Evolutionary conservation across 2,329 filamentous ascomycete species (phyloP), one percentile per base, ranked within the genome.

Genomic region (Aspergillus tamarii): DNA sequence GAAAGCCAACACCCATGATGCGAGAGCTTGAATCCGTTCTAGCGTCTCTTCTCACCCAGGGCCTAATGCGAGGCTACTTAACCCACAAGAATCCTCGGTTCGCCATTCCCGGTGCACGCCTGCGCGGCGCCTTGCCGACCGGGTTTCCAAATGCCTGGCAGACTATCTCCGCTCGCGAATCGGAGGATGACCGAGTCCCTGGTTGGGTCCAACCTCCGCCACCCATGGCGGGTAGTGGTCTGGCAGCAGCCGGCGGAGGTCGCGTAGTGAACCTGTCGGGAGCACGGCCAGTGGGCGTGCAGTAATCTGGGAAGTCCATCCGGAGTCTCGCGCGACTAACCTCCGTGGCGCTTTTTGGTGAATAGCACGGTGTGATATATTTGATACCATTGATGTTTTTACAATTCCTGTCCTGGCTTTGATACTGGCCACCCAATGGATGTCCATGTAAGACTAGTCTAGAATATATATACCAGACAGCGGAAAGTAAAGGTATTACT

Each of bases 31-130:
- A 97, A 78, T 88, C 88, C 52, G 88, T 92, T 56, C 84, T 96
- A 14, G 87, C 91, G 0, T 89, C 89, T 12, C 84, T 97, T 14
- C 86, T 96, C 23, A 88, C 91, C 57, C 92, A 96, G 77, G 92
- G 91, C 0, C 82, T 97, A 28, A 83, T 97, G 74, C 88, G 90
- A 69, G 94, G 94, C 1, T 97, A 94, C 73, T 85, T 97, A 32
- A 91, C 91, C 19, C 92, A 96, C 72, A 86, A 86, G 30, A 88
- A 89, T 72, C 85, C 86, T 50, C 89, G 91, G 56, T 93, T 97
- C 72, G 93, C 93, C 14, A 91, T 97, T 50, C 88, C 91, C 59
- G 93, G 94, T 3, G 88, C 91, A 28, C 74, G 76, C 48, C 57
- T 74, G 28, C 75, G 76, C 6, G 78, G 78, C 9, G 78, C 81